Base-by-base conservation (phyloP, 1,284 basidiomycete genomes). In the Cryptococcus hybrid region DNA sequence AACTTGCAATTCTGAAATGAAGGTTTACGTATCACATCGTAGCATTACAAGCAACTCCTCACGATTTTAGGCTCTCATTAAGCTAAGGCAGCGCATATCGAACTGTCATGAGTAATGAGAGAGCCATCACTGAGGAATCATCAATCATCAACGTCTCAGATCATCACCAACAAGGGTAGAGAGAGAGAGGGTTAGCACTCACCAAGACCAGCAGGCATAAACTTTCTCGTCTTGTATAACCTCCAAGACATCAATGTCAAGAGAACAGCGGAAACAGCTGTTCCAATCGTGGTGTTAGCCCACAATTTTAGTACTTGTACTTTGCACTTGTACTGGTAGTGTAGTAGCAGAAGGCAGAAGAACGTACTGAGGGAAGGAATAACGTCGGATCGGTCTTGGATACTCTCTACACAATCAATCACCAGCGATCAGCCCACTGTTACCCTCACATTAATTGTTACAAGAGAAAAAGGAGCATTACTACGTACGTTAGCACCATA, bases 201-300 rank as follows among this genome's bases (percentile, higher is more conserved):
- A 73, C 73, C 65, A 54, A 75, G 52, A 45, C 74, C 74, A 7
- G 74, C 70, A 9, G 74, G 74, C 70, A 74, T 74, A 53, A 75
- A 73, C 63, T 75, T 75, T 46, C 66, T 55, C 40, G 65, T 64
- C 53, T 63, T 61, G 12, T 60, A 45, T 58, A 71, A 69, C 15
- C 69, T 58, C 42, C 56, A 61, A 35, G 67, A 62, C 72, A 75
- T 74, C 40, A 71, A 8, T 39, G 55, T 49, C 15, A 45, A 57
- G 40, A 13, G 47, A 12, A 45, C n/a, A 35, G 30, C 37, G n/a
- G 49, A 51, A 13, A 43, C 40, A 30, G 18, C 43, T 46, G 13
- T 8, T 13, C 7, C 15, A 13, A 34, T 48, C 46, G 24, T 24
- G 24, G 24, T 24, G 24, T 24, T 24, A 24, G 24, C 24, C 24